Evolutionary conservation across 352 stramenopile species (phyloP), one percentile per base, ranked within the genome.

Genomic region (Phytophthora niederhauseri): DNA sequence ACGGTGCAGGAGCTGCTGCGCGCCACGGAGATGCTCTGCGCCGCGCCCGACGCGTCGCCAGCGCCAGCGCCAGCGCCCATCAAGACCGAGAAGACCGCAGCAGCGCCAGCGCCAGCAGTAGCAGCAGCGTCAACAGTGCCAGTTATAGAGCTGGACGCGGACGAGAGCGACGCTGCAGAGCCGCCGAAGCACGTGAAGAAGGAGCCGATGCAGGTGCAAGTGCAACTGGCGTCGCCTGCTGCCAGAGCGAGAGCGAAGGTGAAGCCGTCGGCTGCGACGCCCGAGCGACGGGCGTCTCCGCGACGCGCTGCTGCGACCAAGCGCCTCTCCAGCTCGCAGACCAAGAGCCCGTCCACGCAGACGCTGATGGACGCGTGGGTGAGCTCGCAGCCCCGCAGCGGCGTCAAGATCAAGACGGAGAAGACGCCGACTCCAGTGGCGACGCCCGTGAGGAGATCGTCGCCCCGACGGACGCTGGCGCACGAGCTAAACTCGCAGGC

Each of bases 1-100:
- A 95, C 90, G 63, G 78, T 95, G 53, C 83, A 90, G 64, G 76
- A 91, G 57, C 76, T 96, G 6, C 72, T 92, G 20, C 63, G 77
- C 12, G 86, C 87, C 6, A 83, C 76, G 0, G 81, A 87, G 45
- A 75, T 82, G 54, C 71, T 93, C 6, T 82, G 72, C 41, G 67
- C 68, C 1, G 66, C 78, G 2, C 70, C 76, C 9, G 34, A 41
- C 34, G 34, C 34, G 45, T n/a, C 28, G 19, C 11, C 28, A 17
- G 22, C 11, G 5, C 2, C 41, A 8, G 9, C 15, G 43, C 6
- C 45, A 17, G 11, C 34, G 9, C 34, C 34, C 34, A 15, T 41
- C 34, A 41, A 57, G 52, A 11, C 48, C n/a, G 51, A 64, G 20
- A 48, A 48, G 38, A 20, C 38, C 6, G 12, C 38, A 17, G 24